Evolutionary conservation across 768 basidiomycete species (phyloP).

Genomic region (Gymnopilus dilepis): DNA sequence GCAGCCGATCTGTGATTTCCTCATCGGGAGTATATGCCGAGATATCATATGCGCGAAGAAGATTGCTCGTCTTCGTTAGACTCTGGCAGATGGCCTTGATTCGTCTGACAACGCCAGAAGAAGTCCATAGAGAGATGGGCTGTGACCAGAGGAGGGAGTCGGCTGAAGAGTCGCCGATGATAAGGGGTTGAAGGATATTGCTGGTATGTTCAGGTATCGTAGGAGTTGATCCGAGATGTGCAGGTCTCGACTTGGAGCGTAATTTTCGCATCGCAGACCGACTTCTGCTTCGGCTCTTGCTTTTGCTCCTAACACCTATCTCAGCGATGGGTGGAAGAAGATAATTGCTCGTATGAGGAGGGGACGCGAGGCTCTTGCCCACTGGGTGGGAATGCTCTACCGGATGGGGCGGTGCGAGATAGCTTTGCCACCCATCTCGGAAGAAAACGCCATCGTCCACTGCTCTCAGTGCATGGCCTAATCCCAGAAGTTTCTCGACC

Average conservation of each 20-base stretch:
- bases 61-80: slow-evolving; percentile 59
- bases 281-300: slow-evolving; percentile 31
- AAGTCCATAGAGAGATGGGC: slow-evolving; percentile 66
- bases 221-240: slow-evolving; percentile 5
- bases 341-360: not conserved
- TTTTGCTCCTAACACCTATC: slow-evolving; percentile 31
- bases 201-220: slow-evolving; percentile 20
- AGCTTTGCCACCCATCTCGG: slow-evolving; percentile 59
- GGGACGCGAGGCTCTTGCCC: slow-evolving; percentile 4
- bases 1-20: slow-evolving; percentile 68
- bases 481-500: slow-evolving; percentile 59
- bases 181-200: slow-evolving; percentile 60
- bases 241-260: slow-evolving; percentile 15
- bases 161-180: slow-evolving; percentile 74
- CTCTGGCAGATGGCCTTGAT: slow-evolving; percentile 79
- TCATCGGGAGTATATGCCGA: slow-evolving; percentile 61
- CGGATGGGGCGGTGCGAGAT: slow-evolving; percentile 20
- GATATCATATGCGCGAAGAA: slow-evolving; percentile 78
- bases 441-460: slow-evolving; percentile 78
- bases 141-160: slow-evolving; percentile 70
- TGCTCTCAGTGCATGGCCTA: slow-evolving; percentile 55
- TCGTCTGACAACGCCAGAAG: slow-evolving; percentile 63
- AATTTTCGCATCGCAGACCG: slow-evolving; percentile 23
- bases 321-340: slow-evolving; percentile 6
- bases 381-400: slow-evolving; percentile 16